A percentile compares a stretch with the other conserved stretches of the same genome.
phyloP scores from a whole-genome alignment of 371 early-diverging fungal species.

The Entomophthora muscae region DNA sequence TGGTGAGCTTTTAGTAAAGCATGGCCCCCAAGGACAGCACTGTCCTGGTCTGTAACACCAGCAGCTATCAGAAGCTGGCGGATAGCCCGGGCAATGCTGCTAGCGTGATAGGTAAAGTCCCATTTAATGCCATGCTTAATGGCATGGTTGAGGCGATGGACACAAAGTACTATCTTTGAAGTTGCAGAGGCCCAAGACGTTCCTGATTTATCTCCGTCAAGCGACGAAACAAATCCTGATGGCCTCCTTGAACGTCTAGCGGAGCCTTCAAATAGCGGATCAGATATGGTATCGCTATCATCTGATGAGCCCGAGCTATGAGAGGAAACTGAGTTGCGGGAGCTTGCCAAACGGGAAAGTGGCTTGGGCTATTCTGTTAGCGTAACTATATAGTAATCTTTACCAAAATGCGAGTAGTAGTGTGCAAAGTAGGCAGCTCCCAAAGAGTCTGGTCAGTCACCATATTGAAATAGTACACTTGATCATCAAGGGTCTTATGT shows the following conservation, averaged over 20 bases:
- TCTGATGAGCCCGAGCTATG: constrained; percentile 9
- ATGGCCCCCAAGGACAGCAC: constrained; percentile 37
- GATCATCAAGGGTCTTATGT: constrained; percentile 33
- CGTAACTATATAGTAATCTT: background rate
- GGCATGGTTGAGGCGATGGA: constrained; percentile 37
- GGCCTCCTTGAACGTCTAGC: constrained; percentile 10
- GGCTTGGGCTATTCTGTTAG: background rate
- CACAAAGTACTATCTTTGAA: constrained; percentile 40
- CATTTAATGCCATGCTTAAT: constrained; percentile 36
- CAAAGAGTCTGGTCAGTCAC: constrained; percentile 51
- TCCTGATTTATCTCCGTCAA: constrained; percentile 9
- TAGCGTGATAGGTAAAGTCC: constrained; percentile 32
- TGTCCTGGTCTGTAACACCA: constrained; percentile 49
- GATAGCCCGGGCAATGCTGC: constrained; percentile 50
- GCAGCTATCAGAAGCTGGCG: constrained; percentile 67
- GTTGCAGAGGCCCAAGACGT: constrained; percentile 43
- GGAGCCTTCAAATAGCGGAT: constrained; percentile 10
- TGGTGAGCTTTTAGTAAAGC: constrained; percentile 49
- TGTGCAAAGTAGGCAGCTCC: constrained; percentile 15
- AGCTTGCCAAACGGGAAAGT: background rate
- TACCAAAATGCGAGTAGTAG: constrained; percentile 2
- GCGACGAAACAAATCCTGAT: constrained; percentile 12
- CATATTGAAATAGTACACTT: constrained; percentile 50
- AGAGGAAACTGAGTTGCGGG: constrained; percentile 3
- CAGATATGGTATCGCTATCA: constrained; percentile 8